Evolutionary conservation across 1,139 yeast species (phyloP), one percentile per base, ranked within the genome.

Genomic region (Debaryomyces singareniensis): DNA sequence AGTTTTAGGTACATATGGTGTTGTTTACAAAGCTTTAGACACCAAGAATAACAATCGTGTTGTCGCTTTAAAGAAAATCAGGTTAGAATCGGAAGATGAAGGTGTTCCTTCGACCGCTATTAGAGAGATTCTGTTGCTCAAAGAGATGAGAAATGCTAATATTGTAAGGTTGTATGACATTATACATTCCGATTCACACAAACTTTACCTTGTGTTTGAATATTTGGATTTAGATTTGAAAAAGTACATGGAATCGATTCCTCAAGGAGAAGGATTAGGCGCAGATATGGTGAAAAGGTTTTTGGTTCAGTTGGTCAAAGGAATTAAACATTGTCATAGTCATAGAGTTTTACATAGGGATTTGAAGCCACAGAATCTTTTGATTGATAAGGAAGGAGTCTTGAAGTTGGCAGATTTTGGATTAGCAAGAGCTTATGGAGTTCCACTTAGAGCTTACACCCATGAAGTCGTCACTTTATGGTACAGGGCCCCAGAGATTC

Each of bases 51-150:
- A 85, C 48, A 87, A 89, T 61, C 68, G 97, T 32, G 75, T 89
- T 16, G 98, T 91, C 27, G 99, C 99, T 0, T 65, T 93, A 45
- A 91, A 91, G 57, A 91, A 91, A 60, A 91, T 91, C 55, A 74
- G 98, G 36, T 68, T 93, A 34, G 99, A 93, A 53, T 86, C 95
- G 27, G 98, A 93, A 57, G 97, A 89, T 57, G 98, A 91, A 58
- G 99, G 99, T 25, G 97, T 91, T 21, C 98, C 98, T 4, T 85
- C 96, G 13, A 93, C 99, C 1, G 97, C 99, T 2, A 91, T 91
- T 39, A 73, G 99, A 43, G 99, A 91, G 56, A 91, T 91, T 44
- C 89, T 97, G 1, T 70, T 93, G 29, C 68, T 91, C 45, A 91
- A 91, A 57, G 98, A 93, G 57, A 74, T 91, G 71, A 75, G 85